Evolutionary conservation across 2,329 filamentous ascomycete genomes (phyloP).

Genomic region (Curvularia hawaiiensis): DNA sequence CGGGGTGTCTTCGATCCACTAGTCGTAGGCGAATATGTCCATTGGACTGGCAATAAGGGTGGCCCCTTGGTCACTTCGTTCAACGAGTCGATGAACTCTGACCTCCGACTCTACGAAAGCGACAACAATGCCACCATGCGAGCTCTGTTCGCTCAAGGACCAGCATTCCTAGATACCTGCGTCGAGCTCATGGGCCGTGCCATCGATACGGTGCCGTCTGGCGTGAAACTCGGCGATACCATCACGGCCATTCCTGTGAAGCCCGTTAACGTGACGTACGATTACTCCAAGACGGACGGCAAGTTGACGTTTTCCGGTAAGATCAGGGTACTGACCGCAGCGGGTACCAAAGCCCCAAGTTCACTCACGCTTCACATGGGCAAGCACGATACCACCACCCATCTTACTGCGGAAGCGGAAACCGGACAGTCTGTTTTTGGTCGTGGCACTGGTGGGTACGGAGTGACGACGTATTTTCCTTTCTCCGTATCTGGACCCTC

Average conservation of each 20-base stretch:
- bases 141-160: constrained; percentile 14
- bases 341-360: not conserved
- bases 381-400: not conserved
- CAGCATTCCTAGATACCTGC: constrained; percentile 8
- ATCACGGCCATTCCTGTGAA: not conserved
- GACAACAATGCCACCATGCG: constrained; percentile 35
- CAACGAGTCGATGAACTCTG: constrained; percentile 33
- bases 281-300: not conserved
- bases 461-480: constrained; percentile 4
- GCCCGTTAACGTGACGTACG: constrained; percentile 2
- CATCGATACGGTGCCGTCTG: constrained; percentile 16
- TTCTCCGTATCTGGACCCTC: constrained; percentile 1
- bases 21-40: constrained; percentile 36
- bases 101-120: constrained; percentile 33
- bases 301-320: constrained; percentile 2
- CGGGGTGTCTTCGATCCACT: constrained; percentile 31
- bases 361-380: not conserved
- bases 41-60: constrained; percentile 28
- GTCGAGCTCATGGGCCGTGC: constrained; percentile 9
- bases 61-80: constrained; percentile 30
- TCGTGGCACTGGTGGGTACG: not conserved
- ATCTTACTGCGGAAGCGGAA: not conserved
- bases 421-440: constrained; percentile 1
- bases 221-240: not conserved
- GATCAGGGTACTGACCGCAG: constrained; percentile 4